Evolutionary conservation across 73 alveolate species (phyloP), one percentile per base, ranked within the genome.

Genomic region (Paraurostyla sp.): DNA sequence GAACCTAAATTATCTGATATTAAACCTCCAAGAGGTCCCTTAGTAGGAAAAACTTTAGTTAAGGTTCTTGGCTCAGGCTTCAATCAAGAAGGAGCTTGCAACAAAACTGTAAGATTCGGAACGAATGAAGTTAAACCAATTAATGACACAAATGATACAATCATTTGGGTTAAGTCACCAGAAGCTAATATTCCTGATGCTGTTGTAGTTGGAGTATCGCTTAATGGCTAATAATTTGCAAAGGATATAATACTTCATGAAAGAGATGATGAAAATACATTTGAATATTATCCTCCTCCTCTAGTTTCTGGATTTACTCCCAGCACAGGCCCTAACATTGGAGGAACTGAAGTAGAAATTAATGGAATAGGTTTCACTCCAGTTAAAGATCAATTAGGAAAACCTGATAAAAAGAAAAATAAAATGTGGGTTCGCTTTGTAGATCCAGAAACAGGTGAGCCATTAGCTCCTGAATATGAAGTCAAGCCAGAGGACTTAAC

Each of bases 151-250:
- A 76, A 71, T 49, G 89, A 86, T 43, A 45, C 93, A 46, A 43
- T 23, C 45, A 89, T 93, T 43, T 75, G 80, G 75, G 93, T 93
- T 22, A 93, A 83, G 73, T 80, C 98, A 9, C 99, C 99, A 29
- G 54, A 83, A 84, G 98, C 94, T 11, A 83, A 80, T 50, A 89
- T 76, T 71, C 96, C 98, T 1, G 98, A 96, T 62, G 95, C 93
- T 71, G 96, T 89, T 42, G 97, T 96, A 2, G 99, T 96, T 49
- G 96, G 91, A 84, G 98, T 96, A 16, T 88, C 96, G 9, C 75
- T 96, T 29, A 96, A 96, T 92, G 99, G 99, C n/a, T 95, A 95
- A 80, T 96, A 96, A 85, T 95, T 90, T 45, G 93, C 95, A 35
- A 87, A 91, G 41, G 97, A 96, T 86, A 87, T 89, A 33, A 93